A percentile compares a stretch with the other conserved stretches of the same genome.
Evolutionary conservation across 2,329 filamentous ascomycete genomes (phyloP).

Genomic region (Paecilomyces sp.): DNA sequence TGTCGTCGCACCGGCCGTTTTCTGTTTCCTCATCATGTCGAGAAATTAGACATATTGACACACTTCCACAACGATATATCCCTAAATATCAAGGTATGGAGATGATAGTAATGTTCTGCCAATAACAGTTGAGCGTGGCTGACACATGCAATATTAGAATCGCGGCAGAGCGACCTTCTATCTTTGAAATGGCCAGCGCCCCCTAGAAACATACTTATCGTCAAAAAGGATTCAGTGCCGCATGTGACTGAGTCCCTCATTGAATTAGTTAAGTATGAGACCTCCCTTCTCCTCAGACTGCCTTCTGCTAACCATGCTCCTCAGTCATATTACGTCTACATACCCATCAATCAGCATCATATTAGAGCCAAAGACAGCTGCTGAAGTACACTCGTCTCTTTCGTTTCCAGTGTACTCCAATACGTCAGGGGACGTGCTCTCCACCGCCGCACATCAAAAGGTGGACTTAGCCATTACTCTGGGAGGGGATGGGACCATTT

Average conservation of each 20-base stretch:
- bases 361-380: constrained; percentile 70
- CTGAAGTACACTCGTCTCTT: constrained; percentile 62
- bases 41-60: constrained; percentile 39
- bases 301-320: constrained; percentile 35
- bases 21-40: constrained; percentile 30
- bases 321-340: constrained; percentile 65
- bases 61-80: constrained; percentile 45
- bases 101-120: constrained; percentile 1
- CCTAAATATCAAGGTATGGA: constrained; percentile 57
- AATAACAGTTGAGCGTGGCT: background rate
- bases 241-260: constrained; percentile 50
- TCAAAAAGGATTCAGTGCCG: constrained; percentile 57
- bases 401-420: constrained; percentile 64
- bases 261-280: constrained; percentile 46
- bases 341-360: constrained; percentile 78
- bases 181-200: constrained; percentile 61
- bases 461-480: constrained; percentile 85
- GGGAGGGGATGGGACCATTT: constrained; percentile 85
- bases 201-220: constrained; percentile 60
- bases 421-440: constrained; percentile 18
- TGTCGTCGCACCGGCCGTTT: constrained; percentile 28
- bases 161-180: constrained; percentile 52
- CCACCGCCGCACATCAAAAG: constrained; percentile 61
- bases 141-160: constrained; percentile 37
- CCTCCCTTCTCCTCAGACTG: constrained; percentile 1